Percentiles rank a stretch among this genome's conserved stretches.
phyloP scores from a whole-genome alignment of 352 stramenopile genomes.

The Globisporangium cederbergense region DNA sequence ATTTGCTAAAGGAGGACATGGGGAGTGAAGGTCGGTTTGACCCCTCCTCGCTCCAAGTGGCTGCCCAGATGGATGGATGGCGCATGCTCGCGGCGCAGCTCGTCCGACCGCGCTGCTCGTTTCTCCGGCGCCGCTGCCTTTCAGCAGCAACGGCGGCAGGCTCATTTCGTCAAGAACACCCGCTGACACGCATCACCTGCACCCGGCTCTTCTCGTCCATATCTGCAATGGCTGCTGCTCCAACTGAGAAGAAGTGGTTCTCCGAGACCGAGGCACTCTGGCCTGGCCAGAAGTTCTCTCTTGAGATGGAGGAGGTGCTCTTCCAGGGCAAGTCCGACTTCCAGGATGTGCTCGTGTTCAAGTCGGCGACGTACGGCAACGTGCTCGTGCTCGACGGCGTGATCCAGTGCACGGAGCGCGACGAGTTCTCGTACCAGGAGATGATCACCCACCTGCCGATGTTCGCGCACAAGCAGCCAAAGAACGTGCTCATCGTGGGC shows the following conservation, averaged over 20 bases:
- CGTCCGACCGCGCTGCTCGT: slow-evolving; percentile 6
- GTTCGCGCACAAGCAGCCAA: slow-evolving; percentile 94
- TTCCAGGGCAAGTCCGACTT: slow-evolving; percentile 97
- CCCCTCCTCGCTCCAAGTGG: neutral
- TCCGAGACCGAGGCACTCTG: slow-evolving; percentile 94
- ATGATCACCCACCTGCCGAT: slow-evolving; percentile 99
- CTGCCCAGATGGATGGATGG: slow-evolving; percentile 15
- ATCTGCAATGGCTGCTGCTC: slow-evolving; percentile 29
- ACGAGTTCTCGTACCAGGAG: slow-evolving; percentile 99
- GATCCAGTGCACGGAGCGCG: slow-evolving; percentile 98
- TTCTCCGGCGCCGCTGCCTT: neutral
- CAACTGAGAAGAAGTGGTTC: slow-evolving; percentile 89
- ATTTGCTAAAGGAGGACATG: no score
- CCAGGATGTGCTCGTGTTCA: slow-evolving; percentile 99
- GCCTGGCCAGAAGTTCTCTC: slow-evolving; percentile 90
- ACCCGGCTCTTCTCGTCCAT: neutral
- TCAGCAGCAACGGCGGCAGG: neutral
- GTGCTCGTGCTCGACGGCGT: slow-evolving; percentile 99
- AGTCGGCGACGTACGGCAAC: slow-evolving; percentile 96
- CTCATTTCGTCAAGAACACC: slow-evolving; percentile 16
- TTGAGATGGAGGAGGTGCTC: slow-evolving; percentile 93
- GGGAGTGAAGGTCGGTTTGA: no score
- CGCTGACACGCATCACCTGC: neutral
- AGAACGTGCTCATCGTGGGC: slow-evolving; percentile 97
- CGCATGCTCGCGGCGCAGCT: slow-evolving; percentile 8